Evolutionary conservation across 2,329 filamentous ascomycete species (phyloP).

Genomic region (Kalmusia sp.): DNA sequence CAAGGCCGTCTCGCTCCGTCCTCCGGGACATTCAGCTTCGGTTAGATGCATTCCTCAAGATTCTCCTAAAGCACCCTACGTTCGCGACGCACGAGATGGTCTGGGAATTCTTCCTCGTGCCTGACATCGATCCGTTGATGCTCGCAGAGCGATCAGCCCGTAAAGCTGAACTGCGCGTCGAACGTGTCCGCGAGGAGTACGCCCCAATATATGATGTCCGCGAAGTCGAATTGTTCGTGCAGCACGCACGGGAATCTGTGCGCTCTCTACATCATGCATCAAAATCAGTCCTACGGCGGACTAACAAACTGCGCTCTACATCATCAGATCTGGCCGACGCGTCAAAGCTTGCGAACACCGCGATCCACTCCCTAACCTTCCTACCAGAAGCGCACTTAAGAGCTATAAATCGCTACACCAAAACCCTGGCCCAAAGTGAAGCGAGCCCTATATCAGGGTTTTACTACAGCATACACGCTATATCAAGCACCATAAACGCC

Average conservation of each 20-base stretch:
- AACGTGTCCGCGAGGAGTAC: slow-evolving; percentile 88
- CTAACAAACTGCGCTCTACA: slow-evolving; percentile 74
- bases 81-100: slow-evolving; percentile 96
- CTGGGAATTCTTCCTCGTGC: slow-evolving; percentile 98
- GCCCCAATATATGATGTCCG: slow-evolving; percentile 79
- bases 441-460: slow-evolving; percentile 76
- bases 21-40: slow-evolving; percentile 86
- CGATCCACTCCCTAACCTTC: slow-evolving; percentile 65
- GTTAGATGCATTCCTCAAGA: slow-evolving; percentile 86
- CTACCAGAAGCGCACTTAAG: slow-evolving; percentile 72
- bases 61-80: slow-evolving; percentile 85
- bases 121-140: slow-evolving; percentile 87
- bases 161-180: slow-evolving; percentile 82
- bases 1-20: slow-evolving; percentile 85
- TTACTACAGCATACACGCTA: slow-evolving; percentile 76
- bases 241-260: slow-evolving; percentile 88
- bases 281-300: slow-evolving; percentile 79
- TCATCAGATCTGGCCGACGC: slow-evolving; percentile 73
- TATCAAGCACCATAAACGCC: slow-evolving; percentile 84
- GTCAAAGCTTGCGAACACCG: slow-evolving; percentile 59
- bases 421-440: slow-evolving; percentile 70
- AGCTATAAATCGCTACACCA: slow-evolving; percentile 76
- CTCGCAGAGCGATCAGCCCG: slow-evolving; percentile 87
- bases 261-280: slow-evolving; percentile 83
- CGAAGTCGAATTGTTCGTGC: slow-evolving; percentile 92